Evolutionary conservation across 2,329 filamentous ascomycete species (phyloP).

Genomic region (Colletotrichum theobromicola): DNA sequence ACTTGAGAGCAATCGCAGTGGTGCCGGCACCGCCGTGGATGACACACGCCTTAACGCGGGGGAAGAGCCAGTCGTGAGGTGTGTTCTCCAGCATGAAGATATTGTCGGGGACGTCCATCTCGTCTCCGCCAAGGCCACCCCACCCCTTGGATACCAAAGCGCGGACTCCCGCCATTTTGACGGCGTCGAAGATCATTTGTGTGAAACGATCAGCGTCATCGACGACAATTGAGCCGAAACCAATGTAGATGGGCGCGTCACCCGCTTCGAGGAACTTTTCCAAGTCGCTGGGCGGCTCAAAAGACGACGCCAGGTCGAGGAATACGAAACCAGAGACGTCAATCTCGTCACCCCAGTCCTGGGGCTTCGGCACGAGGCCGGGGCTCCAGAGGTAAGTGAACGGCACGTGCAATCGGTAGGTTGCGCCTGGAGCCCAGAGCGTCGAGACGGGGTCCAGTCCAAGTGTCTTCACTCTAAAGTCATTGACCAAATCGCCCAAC

Average conservation of each 20-base stretch:
- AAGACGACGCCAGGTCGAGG: constrained; percentile 69
- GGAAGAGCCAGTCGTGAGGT: constrained; percentile 81
- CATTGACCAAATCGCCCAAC: constrained; percentile 78
- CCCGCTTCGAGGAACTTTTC: constrained; percentile 60
- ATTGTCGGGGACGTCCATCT: constrained; percentile 59
- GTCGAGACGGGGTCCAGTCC: constrained; percentile 76
- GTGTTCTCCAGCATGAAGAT: constrained; percentile 77
- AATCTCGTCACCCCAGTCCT: constrained; percentile 72
- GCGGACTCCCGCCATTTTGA: constrained; percentile 68
- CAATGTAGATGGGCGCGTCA: constrained; percentile 72
- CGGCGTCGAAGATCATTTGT: constrained; percentile 73
- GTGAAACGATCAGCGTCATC: constrained; percentile 75
- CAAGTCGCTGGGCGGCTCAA: constrained; percentile 61
- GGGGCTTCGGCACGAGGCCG: constrained; percentile 68
- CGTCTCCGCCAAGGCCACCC: constrained; percentile 69
- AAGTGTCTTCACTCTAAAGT: constrained; percentile 72
- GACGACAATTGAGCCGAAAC: constrained; percentile 78
- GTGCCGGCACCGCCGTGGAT: constrained; percentile 83
- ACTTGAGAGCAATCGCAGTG: constrained; percentile 75
- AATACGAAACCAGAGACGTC: constrained; percentile 83
- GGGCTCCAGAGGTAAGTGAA: constrained; percentile 78
- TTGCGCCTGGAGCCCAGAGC: constrained; percentile 76
- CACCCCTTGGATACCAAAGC: constrained; percentile 78
- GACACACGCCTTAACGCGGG: constrained; percentile 67
- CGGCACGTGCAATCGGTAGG: constrained; percentile 76